A percentile compares a stretch with the other conserved stretches of the same genome.
Evolutionary conservation across 73 alveolate species (phyloP).

Genomic region (Stentor roeselii): DNA sequence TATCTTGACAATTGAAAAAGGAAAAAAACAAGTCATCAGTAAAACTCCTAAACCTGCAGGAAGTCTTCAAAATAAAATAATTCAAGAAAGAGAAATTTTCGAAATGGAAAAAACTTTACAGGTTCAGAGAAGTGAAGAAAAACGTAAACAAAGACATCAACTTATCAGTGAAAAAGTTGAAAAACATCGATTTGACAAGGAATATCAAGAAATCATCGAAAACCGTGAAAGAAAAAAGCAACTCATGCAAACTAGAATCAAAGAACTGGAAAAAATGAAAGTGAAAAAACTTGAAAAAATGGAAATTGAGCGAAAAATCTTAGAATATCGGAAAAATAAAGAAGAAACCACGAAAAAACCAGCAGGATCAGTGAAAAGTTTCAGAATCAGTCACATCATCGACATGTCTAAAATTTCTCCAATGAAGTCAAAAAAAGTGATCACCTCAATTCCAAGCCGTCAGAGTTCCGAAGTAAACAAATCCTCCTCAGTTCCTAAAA

Average conservation of each 20-base stretch:
- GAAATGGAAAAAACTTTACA: not conserved
- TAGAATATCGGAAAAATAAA: slow-evolving; percentile 12
- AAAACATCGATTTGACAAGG: slow-evolving; percentile 4
- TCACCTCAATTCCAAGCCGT: too few species aligned
- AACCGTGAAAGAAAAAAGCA: slow-evolving; percentile 4
- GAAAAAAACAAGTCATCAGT: not conserved
- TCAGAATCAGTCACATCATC: too few species aligned
- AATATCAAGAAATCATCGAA: slow-evolving; percentile 1
- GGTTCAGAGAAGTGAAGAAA: slow-evolving; percentile 2
- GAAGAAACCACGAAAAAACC: too few species aligned
- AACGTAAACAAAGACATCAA: not conserved
- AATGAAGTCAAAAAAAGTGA: too few species aligned
- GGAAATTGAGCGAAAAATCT: not conserved
- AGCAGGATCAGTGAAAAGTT: too few species aligned
- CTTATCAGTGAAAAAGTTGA: not conserved
- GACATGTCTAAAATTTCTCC: too few species aligned
- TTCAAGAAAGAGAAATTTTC: not conserved
- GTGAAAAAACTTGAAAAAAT: slow-evolving; percentile 17
- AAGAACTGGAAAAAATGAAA: not conserved
- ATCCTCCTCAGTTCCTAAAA: too few species aligned
- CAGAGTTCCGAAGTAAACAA: too few species aligned
- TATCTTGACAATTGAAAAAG: not conserved
- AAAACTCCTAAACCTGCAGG: slow-evolving; percentile 22
- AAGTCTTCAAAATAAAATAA: not conserved
- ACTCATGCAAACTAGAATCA: too few species aligned